These are phyloP conservation scores for Cronartium ribicola DNA, from an alignment of 1,284 basidiomycete genomes.

Conservation along the genomic window DNA sequence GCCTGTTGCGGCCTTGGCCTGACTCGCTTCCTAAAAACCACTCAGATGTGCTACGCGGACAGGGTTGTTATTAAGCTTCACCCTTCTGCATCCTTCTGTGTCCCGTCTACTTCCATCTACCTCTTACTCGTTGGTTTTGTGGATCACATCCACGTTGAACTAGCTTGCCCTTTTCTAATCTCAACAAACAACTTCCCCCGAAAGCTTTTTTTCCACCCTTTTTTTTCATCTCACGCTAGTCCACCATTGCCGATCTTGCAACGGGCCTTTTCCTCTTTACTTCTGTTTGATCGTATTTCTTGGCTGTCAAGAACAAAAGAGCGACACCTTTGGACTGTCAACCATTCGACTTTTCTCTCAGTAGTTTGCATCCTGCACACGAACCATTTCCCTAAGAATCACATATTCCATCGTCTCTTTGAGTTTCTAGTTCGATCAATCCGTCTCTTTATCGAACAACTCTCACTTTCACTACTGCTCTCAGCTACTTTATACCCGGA, in stretches of 20 bases:
- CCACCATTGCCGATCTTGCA: slow-evolving; percentile 7
- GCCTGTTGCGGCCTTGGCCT: neutral
- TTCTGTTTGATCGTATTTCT: neutral
- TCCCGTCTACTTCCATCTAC: slow-evolving; percentile 34
- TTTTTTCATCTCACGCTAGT: slow-evolving; percentile 6
- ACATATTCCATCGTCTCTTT: neutral
- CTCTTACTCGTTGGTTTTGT: slow-evolving; percentile 3
- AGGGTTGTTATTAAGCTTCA: slow-evolving; percentile 31
- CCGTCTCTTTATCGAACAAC: neutral
- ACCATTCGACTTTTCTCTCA: slow-evolving; percentile 1
- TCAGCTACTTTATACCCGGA: neutral
- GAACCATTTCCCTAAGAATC: neutral
- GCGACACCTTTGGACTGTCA: neutral
- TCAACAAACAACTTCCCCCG: slow-evolving; percentile 6
- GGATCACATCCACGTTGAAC: slow-evolving; percentile 5
- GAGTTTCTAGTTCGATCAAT: neutral
- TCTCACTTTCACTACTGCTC: neutral
- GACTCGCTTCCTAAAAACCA: neutral
- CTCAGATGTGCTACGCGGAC: slow-evolving; percentile 6
- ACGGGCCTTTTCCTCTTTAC: slow-evolving; percentile 3
- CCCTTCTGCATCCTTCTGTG: slow-evolving; percentile 40
- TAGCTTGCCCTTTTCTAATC: slow-evolving; percentile 16
- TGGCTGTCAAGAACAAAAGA: slow-evolving; percentile 1
- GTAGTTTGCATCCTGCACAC: neutral
- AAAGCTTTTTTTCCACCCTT: neutral